A percentile compares a stretch with the other conserved stretches of the same genome.
Conservation (phyloP, 768 basidiomycete genomes). For the Crepidotus variabilis region DNA sequence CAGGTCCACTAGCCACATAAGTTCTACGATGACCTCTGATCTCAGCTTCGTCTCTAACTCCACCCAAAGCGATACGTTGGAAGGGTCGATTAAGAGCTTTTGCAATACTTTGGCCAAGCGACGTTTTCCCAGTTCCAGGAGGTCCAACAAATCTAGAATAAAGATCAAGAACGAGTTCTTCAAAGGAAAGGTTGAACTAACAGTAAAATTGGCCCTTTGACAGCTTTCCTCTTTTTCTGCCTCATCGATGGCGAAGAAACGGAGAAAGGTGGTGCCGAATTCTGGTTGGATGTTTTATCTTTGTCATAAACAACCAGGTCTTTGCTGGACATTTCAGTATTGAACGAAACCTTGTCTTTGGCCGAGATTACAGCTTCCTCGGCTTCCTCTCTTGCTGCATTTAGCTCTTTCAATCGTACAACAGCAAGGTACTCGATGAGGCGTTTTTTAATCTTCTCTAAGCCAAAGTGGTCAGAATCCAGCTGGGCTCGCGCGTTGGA, state of each 20-base stretch:
- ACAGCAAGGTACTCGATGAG: slow-evolving; percentile 91
- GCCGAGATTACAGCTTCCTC: slow-evolving; percentile 15
- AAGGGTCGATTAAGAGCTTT: slow-evolving; percentile 81
- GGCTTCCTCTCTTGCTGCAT: slow-evolving; percentile 23
- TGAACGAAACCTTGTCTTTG: slow-evolving; percentile 27
- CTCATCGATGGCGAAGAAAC: no score
- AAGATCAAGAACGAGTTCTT: slow-evolving; percentile 6
- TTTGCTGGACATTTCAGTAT: slow-evolving; percentile 20
- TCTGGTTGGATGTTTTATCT: slow-evolving; percentile 3
- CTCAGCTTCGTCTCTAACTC: slow-evolving; percentile 88
- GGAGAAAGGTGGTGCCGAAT: not conserved
- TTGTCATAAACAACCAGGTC: slow-evolving; percentile 27
- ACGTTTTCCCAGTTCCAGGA: slow-evolving; percentile 90
- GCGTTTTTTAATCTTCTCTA: slow-evolving; percentile 90
- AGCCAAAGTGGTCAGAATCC: slow-evolving; percentile 87
- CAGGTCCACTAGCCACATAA: slow-evolving; percentile 88
- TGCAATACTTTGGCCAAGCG: slow-evolving; percentile 85
- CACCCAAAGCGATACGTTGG: slow-evolving; percentile 89
- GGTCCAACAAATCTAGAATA: slow-evolving; percentile 75
- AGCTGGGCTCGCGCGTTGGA: slow-evolving; percentile 71
- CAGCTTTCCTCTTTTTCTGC: not conserved
- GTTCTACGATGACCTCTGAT: slow-evolving; percentile 60
- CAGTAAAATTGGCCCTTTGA: slow-evolving; percentile 75
- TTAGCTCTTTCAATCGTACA: slow-evolving; percentile 56
- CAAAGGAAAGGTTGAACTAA: slow-evolving; percentile 23